A percentile compares a stretch with the other conserved stretches of the same genome.
These are phyloP conservation scores for Aspergillus fructus DNA, from an alignment of 2,329 filamentous ascomycete species.

Conservation along the genomic window DNA sequence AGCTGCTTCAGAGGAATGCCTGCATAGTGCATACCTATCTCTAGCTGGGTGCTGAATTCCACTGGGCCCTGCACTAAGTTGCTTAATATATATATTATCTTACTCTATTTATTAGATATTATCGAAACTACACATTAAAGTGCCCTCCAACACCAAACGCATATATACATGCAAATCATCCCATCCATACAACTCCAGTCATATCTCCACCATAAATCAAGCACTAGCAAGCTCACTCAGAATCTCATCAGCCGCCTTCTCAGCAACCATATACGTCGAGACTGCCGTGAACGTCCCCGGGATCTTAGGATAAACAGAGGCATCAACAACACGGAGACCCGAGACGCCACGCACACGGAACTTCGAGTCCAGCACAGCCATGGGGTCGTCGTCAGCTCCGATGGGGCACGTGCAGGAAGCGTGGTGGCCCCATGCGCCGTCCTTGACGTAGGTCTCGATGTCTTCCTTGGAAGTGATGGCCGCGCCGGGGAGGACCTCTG, in stretches of 20 bases:
- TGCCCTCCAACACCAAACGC: not conserved
- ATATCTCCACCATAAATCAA: not conserved
- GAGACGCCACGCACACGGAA: slow-evolving; percentile 58
- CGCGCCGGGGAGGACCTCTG: slow-evolving; percentile 44
- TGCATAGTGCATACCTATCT: no score
- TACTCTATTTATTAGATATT: not conserved
- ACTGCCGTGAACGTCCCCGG: slow-evolving; percentile 55
- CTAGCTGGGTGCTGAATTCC: no score
- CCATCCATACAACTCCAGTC: not conserved
- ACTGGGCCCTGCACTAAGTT: no score
- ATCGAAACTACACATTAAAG: not conserved
- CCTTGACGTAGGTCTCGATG: slow-evolving; percentile 49
- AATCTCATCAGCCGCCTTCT: slow-evolving; percentile 64
- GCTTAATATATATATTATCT: not conserved
- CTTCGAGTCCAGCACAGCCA: slow-evolving; percentile 56
- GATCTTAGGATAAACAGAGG: slow-evolving; percentile 56
- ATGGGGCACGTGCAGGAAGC: slow-evolving; percentile 57
- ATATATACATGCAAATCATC: not conserved
- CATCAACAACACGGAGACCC: slow-evolving; percentile 62
- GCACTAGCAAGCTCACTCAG: slow-evolving; percentile 12
- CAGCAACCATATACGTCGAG: slow-evolving; percentile 56
- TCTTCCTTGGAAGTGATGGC: slow-evolving; percentile 44
- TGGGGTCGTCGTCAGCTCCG: slow-evolving; percentile 53
- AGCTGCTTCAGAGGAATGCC: no score
- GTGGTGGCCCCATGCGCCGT: slow-evolving; percentile 59